Conservation (phyloP, 106 monocot species). For the Acanthochlamys bracteata region DNA sequence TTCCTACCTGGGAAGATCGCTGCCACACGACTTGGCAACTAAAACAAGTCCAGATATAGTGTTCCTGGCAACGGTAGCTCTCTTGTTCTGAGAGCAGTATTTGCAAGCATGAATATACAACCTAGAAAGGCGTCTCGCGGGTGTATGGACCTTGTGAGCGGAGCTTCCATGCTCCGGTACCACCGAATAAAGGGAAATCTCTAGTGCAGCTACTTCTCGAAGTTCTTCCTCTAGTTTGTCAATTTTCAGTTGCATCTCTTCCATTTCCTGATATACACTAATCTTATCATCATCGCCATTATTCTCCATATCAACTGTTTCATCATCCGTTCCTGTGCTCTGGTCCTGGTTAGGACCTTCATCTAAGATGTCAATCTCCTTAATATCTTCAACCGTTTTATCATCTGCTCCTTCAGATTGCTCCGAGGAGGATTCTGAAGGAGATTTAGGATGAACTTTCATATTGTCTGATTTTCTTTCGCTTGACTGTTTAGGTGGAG, state of each 20-base stretch:
- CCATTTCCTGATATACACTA: conserved; percentile 41
- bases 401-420: conserved; percentile 72
- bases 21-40: conserved; percentile 82
- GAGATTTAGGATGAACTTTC: conserved; percentile 24
- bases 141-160: conserved; percentile 89
- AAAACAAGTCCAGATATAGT: conserved; percentile 79
- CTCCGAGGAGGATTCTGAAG: conserved; percentile 35
- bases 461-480: conserved; percentile 33
- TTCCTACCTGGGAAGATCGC: conserved; percentile 85
- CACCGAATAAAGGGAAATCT: conserved; percentile 93
- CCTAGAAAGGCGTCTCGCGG: conserved; percentile 88
- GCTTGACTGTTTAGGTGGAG: conserved; percentile 22
- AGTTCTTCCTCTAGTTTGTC: conserved; percentile 88
- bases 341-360: conserved; percentile 40
- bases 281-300: conserved; percentile 27
- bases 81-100: conserved; percentile 55
- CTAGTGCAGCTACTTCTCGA: conserved; percentile 92
- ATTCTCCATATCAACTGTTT: conserved; percentile 56
- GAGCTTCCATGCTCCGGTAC: conserved; percentile 92
- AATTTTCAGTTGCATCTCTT: conserved; percentile 69
- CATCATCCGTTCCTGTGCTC: conserved; percentile 69
- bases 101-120: conserved; percentile 86
- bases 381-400: conserved; percentile 48
- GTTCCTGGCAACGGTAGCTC: conserved; percentile 79
- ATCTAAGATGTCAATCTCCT: conserved; percentile 53